phyloP scores from a whole-genome alignment of 139 green algal species.

The Pleodorina starrii region DNA sequence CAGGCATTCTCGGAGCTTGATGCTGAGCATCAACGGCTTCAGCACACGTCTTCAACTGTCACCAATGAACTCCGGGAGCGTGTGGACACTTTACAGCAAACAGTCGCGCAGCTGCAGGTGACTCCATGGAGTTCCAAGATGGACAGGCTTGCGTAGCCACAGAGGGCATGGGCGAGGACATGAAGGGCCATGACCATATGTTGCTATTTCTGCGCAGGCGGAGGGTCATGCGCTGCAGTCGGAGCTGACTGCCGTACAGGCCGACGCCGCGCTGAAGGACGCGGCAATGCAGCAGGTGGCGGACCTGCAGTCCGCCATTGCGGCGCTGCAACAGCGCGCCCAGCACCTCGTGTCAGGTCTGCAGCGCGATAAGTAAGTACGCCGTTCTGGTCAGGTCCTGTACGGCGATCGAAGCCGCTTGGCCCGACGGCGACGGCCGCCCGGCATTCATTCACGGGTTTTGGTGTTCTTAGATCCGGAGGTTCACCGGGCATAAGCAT shows the following conservation, averaged over 20 bases:
- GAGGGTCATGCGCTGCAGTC: slow-evolving; percentile 6
- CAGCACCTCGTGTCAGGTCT: slow-evolving; percentile 30
- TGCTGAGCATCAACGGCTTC: slow-evolving; percentile 10
- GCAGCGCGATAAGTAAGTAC: slow-evolving; percentile 42
- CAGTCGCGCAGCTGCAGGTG: slow-evolving; percentile 31
- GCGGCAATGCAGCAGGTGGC: slow-evolving; percentile 31
- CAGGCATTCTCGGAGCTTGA: slow-evolving; percentile 21
- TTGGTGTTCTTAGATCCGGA: too few species aligned
- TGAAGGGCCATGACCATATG: too few species aligned
- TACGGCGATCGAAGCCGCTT: not conserved
- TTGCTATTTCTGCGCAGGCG: not conserved
- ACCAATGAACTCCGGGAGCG: not conserved
- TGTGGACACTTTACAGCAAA: not conserved
- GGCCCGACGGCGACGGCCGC: too few species aligned
- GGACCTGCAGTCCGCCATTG: slow-evolving; percentile 48
- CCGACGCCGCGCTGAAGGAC: slow-evolving; percentile 14
- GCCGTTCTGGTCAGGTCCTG: not conserved
- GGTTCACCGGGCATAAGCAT: too few species aligned
- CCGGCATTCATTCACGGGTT: too few species aligned
- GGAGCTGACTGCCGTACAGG: slow-evolving; percentile 21
- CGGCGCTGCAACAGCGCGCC: slow-evolving; percentile 26
- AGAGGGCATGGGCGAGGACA: not conserved
- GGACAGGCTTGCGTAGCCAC: too few species aligned
- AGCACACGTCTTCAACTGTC: not conserved
- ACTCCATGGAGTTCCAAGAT: too few species aligned